phyloP scores from a whole-genome alignment of 768 basidiomycete species.

The Pisolithus albus region DNA sequence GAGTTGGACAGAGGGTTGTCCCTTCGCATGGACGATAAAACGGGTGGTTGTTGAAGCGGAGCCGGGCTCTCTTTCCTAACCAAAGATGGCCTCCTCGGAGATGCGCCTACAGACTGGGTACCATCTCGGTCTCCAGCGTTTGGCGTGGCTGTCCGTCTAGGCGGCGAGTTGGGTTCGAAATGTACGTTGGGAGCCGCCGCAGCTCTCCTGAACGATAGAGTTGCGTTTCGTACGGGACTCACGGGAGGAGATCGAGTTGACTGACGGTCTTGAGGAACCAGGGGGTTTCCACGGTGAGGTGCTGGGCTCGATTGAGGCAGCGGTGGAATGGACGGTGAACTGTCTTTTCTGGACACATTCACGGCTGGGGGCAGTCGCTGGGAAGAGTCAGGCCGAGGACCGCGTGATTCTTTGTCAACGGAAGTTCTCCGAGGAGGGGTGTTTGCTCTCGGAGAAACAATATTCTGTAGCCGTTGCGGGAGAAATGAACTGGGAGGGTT shows the following conservation, averaged over 20 bases:
- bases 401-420: conserved; percentile 6
- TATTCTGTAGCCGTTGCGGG: conserved; percentile 44
- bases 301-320: neutral
- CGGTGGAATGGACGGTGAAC: neutral
- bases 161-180: conserved; percentile 3
- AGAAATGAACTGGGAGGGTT: conserved; percentile 39
- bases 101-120: conserved; percentile 7
- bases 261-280: conserved; percentile 2
- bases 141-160: conserved; percentile 8
- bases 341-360: conserved; percentile 8
- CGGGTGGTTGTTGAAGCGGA: conserved; percentile 1
- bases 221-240: conserved; percentile 11
- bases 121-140: conserved; percentile 7
- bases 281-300: conserved; percentile 1
- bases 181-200: conserved; percentile 16
- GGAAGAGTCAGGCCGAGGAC: conserved; percentile 19
- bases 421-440: conserved; percentile 5
- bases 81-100: conserved; percentile 11
- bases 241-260: conserved; percentile 3
- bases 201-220: conserved; percentile 12
- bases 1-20: conserved; percentile 8
- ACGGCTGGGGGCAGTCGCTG: conserved; percentile 21
- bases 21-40: conserved; percentile 5
- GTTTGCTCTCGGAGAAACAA: conserved; percentile 26
- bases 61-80: conserved; percentile 10